These are phyloP conservation scores for Penicillium silybi DNA, from an alignment of 495 filamentous ascomycete species.

Conservation along the genomic window DNA sequence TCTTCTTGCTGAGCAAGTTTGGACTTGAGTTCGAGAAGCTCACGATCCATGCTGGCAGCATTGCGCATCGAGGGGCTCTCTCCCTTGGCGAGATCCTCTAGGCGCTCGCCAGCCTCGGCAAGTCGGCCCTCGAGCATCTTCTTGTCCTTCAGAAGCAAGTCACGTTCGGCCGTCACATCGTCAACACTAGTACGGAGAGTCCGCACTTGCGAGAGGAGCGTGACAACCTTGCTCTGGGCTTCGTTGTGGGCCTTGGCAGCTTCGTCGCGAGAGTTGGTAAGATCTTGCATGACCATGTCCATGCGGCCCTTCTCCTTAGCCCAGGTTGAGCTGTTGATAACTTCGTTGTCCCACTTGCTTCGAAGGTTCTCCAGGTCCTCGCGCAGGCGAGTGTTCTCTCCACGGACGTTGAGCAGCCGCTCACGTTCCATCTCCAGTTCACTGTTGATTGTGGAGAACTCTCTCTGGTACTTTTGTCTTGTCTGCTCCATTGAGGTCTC, in stretches of 20 bases:
- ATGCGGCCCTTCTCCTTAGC: slow-evolving; percentile 94
- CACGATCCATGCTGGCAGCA: slow-evolving; percentile 83
- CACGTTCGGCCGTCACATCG: slow-evolving; percentile 80
- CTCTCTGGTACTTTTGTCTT: slow-evolving; percentile 91
- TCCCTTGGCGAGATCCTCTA: slow-evolving; percentile 86
- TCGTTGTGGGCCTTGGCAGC: slow-evolving; percentile 91
- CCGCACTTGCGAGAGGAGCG: slow-evolving; percentile 86
- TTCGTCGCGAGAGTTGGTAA: slow-evolving; percentile 86
- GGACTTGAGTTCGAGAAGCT: slow-evolving; percentile 86
- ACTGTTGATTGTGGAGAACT: slow-evolving; percentile 81
- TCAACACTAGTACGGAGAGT: slow-evolving; percentile 79
- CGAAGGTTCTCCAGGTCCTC: slow-evolving; percentile 94
- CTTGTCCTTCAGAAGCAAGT: slow-evolving; percentile 84
- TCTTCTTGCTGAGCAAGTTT: slow-evolving; percentile 91
- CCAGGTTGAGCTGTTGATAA: slow-evolving; percentile 96
- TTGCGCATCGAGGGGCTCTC: slow-evolving; percentile 89
- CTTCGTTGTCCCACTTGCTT: slow-evolving; percentile 97
- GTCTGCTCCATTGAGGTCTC: slow-evolving; percentile 96
- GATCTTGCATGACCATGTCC: slow-evolving; percentile 85
- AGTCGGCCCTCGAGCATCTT: slow-evolving; percentile 82
- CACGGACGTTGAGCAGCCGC: slow-evolving; percentile 65
- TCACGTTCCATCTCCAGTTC: slow-evolving; percentile 93
- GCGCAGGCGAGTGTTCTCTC: slow-evolving; percentile 69
- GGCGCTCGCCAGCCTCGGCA: slow-evolving; percentile 78
- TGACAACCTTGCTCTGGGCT: slow-evolving; percentile 86